Conservation (phyloP, 2,329 filamentous ascomycete genomes). For the Trichoderma hamatum region DNA sequence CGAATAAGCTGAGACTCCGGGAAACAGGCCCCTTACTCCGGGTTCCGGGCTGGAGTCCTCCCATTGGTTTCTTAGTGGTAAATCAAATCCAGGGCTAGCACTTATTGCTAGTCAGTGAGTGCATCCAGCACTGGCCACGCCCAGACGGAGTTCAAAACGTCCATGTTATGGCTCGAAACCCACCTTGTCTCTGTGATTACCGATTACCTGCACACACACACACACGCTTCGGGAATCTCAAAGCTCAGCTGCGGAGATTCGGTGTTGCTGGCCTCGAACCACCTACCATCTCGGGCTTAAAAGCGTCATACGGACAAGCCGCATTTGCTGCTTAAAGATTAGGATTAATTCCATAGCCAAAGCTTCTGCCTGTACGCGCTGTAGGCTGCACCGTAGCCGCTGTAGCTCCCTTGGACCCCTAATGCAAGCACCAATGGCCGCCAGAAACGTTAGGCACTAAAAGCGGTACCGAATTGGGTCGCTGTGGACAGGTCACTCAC, state of each 20-base stretch:
- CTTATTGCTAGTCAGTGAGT: background rate
- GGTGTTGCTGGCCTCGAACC: background rate
- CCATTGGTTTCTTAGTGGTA: background rate
- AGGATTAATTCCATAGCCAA: background rate
- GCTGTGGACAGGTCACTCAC: constrained; percentile 25
- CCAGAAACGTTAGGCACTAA: constrained; percentile 30
- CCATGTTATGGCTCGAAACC: background rate
- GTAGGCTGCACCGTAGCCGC: background rate
- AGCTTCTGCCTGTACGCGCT: background rate
- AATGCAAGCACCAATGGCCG: constrained; percentile 7
- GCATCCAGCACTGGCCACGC: too few relatives aligned
- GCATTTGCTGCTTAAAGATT: background rate
- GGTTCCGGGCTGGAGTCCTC: background rate
- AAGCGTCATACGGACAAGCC: constrained; percentile 1
- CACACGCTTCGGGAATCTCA: too few relatives aligned
- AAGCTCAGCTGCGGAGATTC: background rate
- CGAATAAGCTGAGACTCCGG: background rate
- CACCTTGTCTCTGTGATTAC: background rate
- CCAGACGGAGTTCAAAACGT: background rate
- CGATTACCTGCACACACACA: too few relatives aligned
- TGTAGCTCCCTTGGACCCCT: constrained; percentile 10
- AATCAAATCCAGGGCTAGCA: background rate
- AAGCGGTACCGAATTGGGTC: constrained; percentile 8
- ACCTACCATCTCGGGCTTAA: constrained; percentile 19
- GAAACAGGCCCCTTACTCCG: background rate